These are phyloP conservation scores for Populus simonii DNA, from an alignment of 345 rosid species.

Conservation along the genomic window DNA sequence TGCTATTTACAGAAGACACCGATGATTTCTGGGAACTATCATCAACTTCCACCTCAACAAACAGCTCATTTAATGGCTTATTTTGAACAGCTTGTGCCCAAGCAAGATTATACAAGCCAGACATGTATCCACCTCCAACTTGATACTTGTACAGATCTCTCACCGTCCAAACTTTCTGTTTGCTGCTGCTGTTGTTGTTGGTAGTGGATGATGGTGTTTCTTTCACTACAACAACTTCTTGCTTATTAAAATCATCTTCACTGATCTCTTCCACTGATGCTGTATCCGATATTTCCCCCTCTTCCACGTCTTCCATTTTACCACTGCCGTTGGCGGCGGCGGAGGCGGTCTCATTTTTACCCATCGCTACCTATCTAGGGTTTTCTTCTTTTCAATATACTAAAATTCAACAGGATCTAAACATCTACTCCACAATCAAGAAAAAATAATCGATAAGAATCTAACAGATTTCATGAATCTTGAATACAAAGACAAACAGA, in stretches of 20 bases:
- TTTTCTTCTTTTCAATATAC: constrained; percentile 16
- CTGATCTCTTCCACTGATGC: constrained; percentile 70
- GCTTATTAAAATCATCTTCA: constrained; percentile 50
- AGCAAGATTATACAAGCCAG: constrained; percentile 73
- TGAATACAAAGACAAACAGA: neutral
- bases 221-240: constrained; percentile 23
- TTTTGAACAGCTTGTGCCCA: constrained; percentile 99
- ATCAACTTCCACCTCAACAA: constrained; percentile 51
- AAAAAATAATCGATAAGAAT: neutral
- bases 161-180: constrained; percentile 81
- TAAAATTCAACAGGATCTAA: constrained; percentile 8
- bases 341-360: neutral
- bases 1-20: constrained; percentile 37
- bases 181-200: neutral
- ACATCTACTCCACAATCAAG: constrained; percentile 27
- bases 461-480: neutral
- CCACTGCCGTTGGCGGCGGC: neutral
- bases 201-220: constrained; percentile 17
- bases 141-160: constrained; percentile 65
- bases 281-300: constrained; percentile 82
- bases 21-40: constrained; percentile 43
- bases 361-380: constrained; percentile 18
- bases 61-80: constrained; percentile 57
- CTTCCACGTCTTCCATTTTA: constrained; percentile 61
- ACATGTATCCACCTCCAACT: constrained; percentile 44